These are phyloP conservation scores for Pichia scutulata DNA, from an alignment of 805 yeast species.

Conservation along the genomic window DNA sequence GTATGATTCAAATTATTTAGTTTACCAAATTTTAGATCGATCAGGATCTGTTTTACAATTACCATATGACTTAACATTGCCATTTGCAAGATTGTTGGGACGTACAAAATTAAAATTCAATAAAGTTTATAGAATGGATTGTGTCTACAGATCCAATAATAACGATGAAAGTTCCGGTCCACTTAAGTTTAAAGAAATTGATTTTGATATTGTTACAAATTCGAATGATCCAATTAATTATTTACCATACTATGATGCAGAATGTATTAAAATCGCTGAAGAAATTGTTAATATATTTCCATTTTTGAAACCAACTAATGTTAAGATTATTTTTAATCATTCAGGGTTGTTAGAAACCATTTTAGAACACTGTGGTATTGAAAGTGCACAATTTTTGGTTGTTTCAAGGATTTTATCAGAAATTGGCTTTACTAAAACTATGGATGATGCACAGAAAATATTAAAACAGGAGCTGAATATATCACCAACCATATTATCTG, in stretches of 20 bases:
- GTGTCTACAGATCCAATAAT: conserved; percentile 68
- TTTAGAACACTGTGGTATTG: conserved; percentile 75
- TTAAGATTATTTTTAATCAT: conserved; percentile 67
- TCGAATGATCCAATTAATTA: conserved; percentile 22
- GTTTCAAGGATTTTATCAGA: conserved; percentile 72
- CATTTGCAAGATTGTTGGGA: conserved; percentile 80
- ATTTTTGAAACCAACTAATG: conserved; percentile 49
- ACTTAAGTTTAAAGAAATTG: conserved; percentile 69
- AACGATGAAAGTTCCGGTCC: conserved; percentile 63
- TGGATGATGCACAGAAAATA: conserved; percentile 44
- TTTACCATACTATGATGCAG: conserved; percentile 70
- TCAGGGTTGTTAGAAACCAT: conserved; percentile 69
- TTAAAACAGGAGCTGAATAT: conserved; percentile 62
- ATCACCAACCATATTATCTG: conserved; percentile 75
- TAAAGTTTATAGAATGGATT: conserved; percentile 69
- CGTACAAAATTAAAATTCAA: conserved; percentile 43
- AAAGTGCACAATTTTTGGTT: conserved; percentile 60
- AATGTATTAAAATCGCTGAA: conserved; percentile 72
- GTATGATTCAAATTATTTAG: conserved; percentile 52
- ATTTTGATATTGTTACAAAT: conserved; percentile 68
- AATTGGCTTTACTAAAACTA: conserved; percentile 59
- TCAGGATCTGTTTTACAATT: conserved; percentile 84
- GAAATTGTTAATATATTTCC: conserved; percentile 64
- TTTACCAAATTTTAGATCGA: conserved; percentile 74
- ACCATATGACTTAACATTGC: conserved; percentile 84